Percentiles rank a stretch among this genome's conserved stretches.
Conservation (phyloP, 257 asterid genomes). For the Nicotiana undulata region DNA sequence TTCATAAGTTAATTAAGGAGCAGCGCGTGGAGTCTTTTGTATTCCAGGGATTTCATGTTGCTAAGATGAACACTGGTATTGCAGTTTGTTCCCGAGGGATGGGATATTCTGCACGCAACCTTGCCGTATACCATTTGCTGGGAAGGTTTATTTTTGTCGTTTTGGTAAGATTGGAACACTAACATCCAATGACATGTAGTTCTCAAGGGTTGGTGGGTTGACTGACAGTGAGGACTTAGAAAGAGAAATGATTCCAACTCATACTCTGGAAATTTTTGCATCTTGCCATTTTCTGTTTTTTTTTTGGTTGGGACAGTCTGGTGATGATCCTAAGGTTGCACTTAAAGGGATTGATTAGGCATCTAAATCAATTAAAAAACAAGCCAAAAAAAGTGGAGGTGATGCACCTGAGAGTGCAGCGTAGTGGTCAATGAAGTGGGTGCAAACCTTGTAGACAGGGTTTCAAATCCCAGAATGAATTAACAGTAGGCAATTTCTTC, state of each 20-base stretch:
- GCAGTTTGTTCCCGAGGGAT: conserved; percentile 59
- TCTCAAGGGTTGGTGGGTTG: conserved; percentile 94
- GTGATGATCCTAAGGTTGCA: conserved; percentile 88
- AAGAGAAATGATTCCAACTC: conserved; percentile 55
- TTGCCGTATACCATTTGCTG: conserved; percentile 86
- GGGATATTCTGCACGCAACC: conserved; percentile 94
- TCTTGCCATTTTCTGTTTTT: conserved; percentile 96
- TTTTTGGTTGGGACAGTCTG: conserved; percentile 95
- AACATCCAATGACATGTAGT: conserved; percentile 91
- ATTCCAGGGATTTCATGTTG: conserved; percentile 91
- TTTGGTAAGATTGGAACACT: conserved; percentile 90
- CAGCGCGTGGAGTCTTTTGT: conserved; percentile 80
- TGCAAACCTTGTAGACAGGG: neutral
- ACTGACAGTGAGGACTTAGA: conserved; percentile 65
- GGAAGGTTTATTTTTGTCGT: conserved; percentile 95
- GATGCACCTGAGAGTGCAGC: neutral
- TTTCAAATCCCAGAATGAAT: neutral
- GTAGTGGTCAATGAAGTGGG: neutral
- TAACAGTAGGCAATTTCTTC: neutral
- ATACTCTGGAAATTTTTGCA: conserved; percentile 78
- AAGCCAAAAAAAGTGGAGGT: conserved; percentile 43
- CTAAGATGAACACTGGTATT: conserved; percentile 93
- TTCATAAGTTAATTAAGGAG: conserved; percentile 84
- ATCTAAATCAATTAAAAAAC: conserved; percentile 81
- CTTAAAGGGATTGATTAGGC: conserved; percentile 82